Base-by-base conservation (phyloP, 2,329 filamentous ascomycete species). In the Ceratocystis harringtonii region DNA sequence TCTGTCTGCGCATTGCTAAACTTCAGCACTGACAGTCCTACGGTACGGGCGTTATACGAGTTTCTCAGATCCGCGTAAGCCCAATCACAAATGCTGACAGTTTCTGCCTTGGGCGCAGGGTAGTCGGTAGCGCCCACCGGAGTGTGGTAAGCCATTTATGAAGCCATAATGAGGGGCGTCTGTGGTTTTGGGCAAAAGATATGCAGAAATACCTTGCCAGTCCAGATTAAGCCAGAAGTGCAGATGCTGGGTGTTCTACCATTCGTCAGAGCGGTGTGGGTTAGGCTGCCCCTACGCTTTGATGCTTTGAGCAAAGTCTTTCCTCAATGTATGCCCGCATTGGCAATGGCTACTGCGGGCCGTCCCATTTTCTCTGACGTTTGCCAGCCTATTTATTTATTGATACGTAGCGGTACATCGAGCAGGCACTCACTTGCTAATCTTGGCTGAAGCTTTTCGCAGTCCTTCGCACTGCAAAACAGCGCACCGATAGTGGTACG, bases 41-140 rank as follows among this genome's bases (percentile, higher is more conserved):
- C 80, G 58, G 76, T 77, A 0, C 78, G 79, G 1, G 82, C 82
- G 30, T 79, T 76, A 69, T 85, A 83, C 10, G 77, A 72, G 5
- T 78, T 79, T 45, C 74, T 75, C 45, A 84, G 70, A 70, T 84
- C 81, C 1, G 76, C 74, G 0, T 76, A 73, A 0, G 83, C 71
- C 0, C 77, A 84, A 71, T 87, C 84, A 70, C 86, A 83, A 73
- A 87, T 82, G 8, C 79, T 73, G 1, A 84, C 71, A 0, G 81
- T 78, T 0, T 81, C 83, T 1, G 82, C 77, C 74, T 87, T 87
- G 63, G 77, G 79, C 2, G 80, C 77, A 0, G 76, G 75, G 72
- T 87, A 87, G 72, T 86, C 82, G 8, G 82, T 79, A 75, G 85
- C 79, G 65, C 77, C 77, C 1, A 82, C 79, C 0, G 80, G 78